A percentile compares a stretch with the other conserved stretches of the same genome.
Conservation (phyloP, 192 early-diverging fungal species). For the Lunasporangiospora selenospora region DNA sequence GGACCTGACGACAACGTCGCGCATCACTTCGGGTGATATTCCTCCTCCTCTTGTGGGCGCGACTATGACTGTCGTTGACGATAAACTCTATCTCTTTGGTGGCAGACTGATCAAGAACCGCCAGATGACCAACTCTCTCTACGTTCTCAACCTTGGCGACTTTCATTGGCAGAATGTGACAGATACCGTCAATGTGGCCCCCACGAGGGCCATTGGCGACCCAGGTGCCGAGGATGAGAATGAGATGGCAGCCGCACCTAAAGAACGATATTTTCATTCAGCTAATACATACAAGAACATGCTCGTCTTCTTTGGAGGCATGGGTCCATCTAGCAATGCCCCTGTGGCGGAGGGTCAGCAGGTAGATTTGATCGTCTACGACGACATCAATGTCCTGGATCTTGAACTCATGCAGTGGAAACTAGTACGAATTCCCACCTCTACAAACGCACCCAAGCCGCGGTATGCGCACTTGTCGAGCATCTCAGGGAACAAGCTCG, state of each 20-base stretch:
- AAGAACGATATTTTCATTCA: slow-evolving; percentile 77
- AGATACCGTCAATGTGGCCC: slow-evolving; percentile 29
- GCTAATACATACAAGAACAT: slow-evolving; percentile 64
- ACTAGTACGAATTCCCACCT: slow-evolving; percentile 43
- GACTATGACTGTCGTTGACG: slow-evolving; percentile 65
- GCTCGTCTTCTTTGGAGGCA: slow-evolving; percentile 77
- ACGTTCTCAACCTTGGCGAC: slow-evolving; percentile 66
- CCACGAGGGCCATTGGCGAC: slow-evolving; percentile 29
- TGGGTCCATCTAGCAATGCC: slow-evolving; percentile 65
- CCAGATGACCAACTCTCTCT: slow-evolving; percentile 75
- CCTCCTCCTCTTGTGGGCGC: slow-evolving; percentile 78
- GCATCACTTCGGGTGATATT: slow-evolving; percentile 65
- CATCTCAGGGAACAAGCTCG: slow-evolving; percentile 59
- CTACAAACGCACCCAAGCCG: slow-evolving; percentile 60
- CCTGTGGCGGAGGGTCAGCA: slow-evolving; percentile 30
- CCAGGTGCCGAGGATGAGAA: slow-evolving; percentile 46
- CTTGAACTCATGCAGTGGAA: slow-evolving; percentile 62
- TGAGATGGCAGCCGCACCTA: slow-evolving; percentile 34
- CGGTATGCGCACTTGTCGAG: slow-evolving; percentile 76
- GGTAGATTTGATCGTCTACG: slow-evolving; percentile 59
- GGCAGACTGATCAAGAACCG: slow-evolving; percentile 71
- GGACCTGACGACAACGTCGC: slow-evolving; percentile 55
- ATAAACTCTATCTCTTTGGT: slow-evolving; percentile 72
- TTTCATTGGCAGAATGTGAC: slow-evolving; percentile 67
- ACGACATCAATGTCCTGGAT: slow-evolving; percentile 71